Conservation (phyloP, 345 rosid genomes). For the Sisymbrium altissimum region DNA sequence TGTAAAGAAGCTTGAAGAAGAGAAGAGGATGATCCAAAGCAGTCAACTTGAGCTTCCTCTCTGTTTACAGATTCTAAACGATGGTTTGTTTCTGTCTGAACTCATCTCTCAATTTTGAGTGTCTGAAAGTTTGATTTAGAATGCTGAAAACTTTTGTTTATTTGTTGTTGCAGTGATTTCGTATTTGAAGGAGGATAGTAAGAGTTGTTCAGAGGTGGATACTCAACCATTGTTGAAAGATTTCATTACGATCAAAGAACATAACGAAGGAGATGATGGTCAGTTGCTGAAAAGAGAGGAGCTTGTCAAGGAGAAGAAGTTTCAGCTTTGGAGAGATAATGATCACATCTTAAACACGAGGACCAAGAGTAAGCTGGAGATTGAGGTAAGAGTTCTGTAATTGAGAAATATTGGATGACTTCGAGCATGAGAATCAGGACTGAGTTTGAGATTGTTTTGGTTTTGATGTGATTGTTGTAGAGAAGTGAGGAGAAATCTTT, state of each 20-base stretch:
- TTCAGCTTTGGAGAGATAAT: conserved; percentile 60
- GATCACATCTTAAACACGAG: conserved; percentile 32
- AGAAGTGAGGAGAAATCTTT: conserved; percentile 34
- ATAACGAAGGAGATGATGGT: conserved; percentile 21
- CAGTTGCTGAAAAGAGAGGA: background rate
- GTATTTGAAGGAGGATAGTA: conserved; percentile 48
- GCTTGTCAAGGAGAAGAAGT: conserved; percentile 44
- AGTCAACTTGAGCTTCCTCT: conserved; percentile 85
- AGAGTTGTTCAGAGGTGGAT: conserved; percentile 38
- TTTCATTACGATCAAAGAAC: conserved; percentile 60
- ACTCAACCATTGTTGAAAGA: conserved; percentile 64
- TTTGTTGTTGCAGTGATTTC: conserved; percentile 54
- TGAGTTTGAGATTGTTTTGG: background rate
- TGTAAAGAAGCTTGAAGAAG: conserved; percentile 62
- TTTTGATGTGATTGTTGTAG: conserved; percentile 31
- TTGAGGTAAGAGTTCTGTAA: conserved; percentile 37
- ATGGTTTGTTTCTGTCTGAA: conserved; percentile 46
- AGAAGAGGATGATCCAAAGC: conserved; percentile 74
- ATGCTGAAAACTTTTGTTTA: background rate
- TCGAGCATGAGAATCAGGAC: background rate
- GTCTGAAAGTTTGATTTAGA: background rate
- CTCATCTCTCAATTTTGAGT: background rate
- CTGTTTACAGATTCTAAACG: conserved; percentile 66
- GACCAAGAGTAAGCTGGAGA: conserved; percentile 34
- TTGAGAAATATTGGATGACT: background rate